A percentile compares a stretch with the other conserved stretches of the same genome.
Conservation (phyloP, 352 stramenopile genomes). For the Globisporangium canariense region DNA sequence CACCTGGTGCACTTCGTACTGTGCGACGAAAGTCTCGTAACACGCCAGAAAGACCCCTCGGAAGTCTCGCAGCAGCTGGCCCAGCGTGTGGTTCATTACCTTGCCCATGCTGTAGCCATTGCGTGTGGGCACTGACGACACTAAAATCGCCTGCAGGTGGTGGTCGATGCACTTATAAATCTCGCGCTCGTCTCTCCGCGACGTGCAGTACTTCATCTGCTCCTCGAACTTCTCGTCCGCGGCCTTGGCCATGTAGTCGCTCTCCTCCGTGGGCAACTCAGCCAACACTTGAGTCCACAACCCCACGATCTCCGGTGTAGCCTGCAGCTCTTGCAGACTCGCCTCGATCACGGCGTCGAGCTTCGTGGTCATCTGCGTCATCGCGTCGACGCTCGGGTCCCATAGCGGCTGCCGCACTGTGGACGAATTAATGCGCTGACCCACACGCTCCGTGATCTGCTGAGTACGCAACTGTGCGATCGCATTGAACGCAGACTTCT, state of each 20-base stretch:
- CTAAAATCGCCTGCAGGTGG: constrained; percentile 43
- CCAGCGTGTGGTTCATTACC: constrained; percentile 48
- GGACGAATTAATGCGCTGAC: constrained; percentile 4
- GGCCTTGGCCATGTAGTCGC: constrained; percentile 46
- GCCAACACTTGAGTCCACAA: constrained; percentile 42
- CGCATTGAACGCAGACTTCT: constrained; percentile 9
- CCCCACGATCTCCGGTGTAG: constrained; percentile 5
- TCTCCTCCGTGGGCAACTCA: constrained; percentile 37
- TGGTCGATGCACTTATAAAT: constrained; percentile 28
- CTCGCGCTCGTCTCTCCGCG: constrained; percentile 28
- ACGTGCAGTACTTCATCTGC: constrained; percentile 51
- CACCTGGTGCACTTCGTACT: constrained; percentile 18
- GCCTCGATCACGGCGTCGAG: constrained; percentile 36
- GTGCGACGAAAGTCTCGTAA: constrained; percentile 29
- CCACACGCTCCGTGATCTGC: constrained; percentile 24
- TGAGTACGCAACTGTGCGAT: constrained; percentile 12
- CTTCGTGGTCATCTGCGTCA: constrained; percentile 37
- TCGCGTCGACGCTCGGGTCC: constrained; percentile 8
- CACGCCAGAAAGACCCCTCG: constrained; percentile 39
- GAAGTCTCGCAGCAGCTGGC: constrained; percentile 49
- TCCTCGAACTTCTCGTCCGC: constrained; percentile 59
- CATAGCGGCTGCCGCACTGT: constrained; percentile 3
- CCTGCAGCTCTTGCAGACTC: constrained; percentile 28
- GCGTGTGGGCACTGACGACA: constrained; percentile 26
- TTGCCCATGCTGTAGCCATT: constrained; percentile 41